Evolutionary conservation across 139 green algal species (phyloP).

Genomic region (Haematococcus lacustris): DNA sequence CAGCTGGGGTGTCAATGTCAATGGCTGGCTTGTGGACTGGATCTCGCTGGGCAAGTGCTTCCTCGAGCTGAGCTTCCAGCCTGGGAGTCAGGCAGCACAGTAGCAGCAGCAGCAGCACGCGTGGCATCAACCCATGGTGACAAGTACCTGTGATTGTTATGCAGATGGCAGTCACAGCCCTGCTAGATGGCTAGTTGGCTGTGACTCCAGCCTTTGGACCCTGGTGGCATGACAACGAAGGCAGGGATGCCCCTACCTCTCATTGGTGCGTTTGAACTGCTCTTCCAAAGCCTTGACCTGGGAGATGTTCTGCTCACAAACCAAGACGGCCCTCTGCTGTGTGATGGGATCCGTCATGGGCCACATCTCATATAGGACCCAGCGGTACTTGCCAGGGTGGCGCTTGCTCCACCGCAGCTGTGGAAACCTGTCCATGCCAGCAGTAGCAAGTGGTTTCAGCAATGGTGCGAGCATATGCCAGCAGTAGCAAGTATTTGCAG

Average conservation of each 20-base stretch:
- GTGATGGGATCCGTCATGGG: conserved; percentile 42
- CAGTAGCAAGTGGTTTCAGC: no score
- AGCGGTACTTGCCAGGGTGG: conserved; percentile 47
- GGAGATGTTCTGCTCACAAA: conserved; percentile 58
- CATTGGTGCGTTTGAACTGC: conserved; percentile 47
- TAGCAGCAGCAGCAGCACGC: background rate
- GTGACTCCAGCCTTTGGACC: no score
- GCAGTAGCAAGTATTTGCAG: no score
- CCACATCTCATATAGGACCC: conserved; percentile 62
- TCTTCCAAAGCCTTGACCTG: conserved; percentile 53
- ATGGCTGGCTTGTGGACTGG: conserved; percentile 40
- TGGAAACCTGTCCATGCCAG: conserved; percentile 36
- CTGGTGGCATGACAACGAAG: no score
- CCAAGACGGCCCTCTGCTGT: conserved; percentile 33
- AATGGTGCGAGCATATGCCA: no score
- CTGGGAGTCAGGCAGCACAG: background rate
- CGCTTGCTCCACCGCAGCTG: conserved; percentile 53
- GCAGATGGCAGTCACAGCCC: no score
- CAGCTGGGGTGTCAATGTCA: conserved; percentile 47
- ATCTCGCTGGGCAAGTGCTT: conserved; percentile 32
- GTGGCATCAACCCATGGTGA: background rate
- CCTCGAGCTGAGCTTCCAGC: conserved; percentile 41
- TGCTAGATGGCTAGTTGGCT: no score
- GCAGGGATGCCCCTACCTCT: no score
- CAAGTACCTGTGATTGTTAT: no score